These are phyloP conservation scores for Durio zibethinus DNA, from an alignment of 345 rosid species.

Conservation along the genomic window DNA sequence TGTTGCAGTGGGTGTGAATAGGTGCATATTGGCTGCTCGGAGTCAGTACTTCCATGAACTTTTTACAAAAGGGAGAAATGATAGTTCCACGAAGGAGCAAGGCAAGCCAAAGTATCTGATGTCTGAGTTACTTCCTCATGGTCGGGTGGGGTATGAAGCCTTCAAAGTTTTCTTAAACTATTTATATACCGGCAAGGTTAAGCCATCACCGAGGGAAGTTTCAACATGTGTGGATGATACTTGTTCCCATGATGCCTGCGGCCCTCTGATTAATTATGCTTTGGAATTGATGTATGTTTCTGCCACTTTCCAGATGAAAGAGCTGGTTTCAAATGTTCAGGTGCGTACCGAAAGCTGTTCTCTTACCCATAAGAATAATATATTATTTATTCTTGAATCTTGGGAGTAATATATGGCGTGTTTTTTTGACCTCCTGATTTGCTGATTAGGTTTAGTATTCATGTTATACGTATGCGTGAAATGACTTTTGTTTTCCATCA, in stretches of 20 bases:
- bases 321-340: slow-evolving; percentile 42
- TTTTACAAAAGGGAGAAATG: slow-evolving; percentile 20
- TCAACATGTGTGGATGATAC: slow-evolving; percentile 39
- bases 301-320: slow-evolving; percentile 38
- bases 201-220: slow-evolving; percentile 32
- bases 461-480: no score
- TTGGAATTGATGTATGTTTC: slow-evolving; percentile 48
- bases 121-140: slow-evolving; percentile 25
- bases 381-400: no score
- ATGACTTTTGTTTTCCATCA: no score
- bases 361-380: background rate
- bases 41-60: slow-evolving; percentile 36
- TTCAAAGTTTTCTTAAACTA: slow-evolving; percentile 35
- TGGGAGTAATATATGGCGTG: no score
- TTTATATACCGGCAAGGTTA: slow-evolving; percentile 42
- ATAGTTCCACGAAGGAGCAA: background rate
- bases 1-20: slow-evolving; percentile 33
- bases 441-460: no score
- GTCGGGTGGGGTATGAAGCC: slow-evolving; percentile 45
- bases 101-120: slow-evolving; percentile 33
- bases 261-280: slow-evolving; percentile 39
- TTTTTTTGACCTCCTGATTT: no score
- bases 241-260: slow-evolving; percentile 43
- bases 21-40: slow-evolving; percentile 47
- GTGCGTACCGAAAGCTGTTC: slow-evolving; percentile 9